These are phyloP conservation scores for Blastobotrys chiropterorum DNA, from an alignment of 805 yeast species.

Conservation along the genomic window DNA sequence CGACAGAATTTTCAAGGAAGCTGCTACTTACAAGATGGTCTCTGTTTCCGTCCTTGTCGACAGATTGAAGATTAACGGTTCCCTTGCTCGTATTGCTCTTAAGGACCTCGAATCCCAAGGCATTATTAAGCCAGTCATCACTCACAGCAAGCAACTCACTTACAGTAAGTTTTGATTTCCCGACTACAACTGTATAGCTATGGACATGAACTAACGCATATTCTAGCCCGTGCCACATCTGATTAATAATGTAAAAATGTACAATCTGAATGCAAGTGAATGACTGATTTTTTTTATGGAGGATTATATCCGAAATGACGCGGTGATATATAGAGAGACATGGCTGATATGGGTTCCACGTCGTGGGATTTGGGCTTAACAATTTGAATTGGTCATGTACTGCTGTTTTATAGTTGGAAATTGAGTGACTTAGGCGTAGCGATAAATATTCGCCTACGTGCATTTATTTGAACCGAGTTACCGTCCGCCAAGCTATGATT, in stretches of 20 bases:
- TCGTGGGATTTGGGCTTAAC: too few species aligned
- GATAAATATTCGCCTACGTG: too few species aligned
- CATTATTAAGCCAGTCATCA: constrained; percentile 86
- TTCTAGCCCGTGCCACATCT: constrained; percentile 13
- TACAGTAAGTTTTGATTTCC: constrained; percentile 58
- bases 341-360: too few species aligned
- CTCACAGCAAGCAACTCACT: constrained; percentile 94
- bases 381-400: too few species aligned
- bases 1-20: constrained; percentile 99
- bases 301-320: too few species aligned
- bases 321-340: too few species aligned
- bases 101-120: constrained; percentile 93
- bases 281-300: constrained; percentile 2
- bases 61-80: constrained; percentile 99
- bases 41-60: constrained; percentile 98
- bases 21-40: constrained; percentile 97
- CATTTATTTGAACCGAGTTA: too few species aligned
- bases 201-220: too few species aligned
- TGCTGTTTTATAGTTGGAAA: too few species aligned
- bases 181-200: too few species aligned
- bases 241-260: constrained; percentile 4
- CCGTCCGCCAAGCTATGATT: too few species aligned
- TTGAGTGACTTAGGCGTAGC: too few species aligned
- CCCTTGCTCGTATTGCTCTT: constrained; percentile 97
- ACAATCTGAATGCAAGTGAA: constrained; percentile 2